Base-by-base conservation (phyloP, 371 early-diverging fungal genomes). In the Mycotypha africana region DNA sequence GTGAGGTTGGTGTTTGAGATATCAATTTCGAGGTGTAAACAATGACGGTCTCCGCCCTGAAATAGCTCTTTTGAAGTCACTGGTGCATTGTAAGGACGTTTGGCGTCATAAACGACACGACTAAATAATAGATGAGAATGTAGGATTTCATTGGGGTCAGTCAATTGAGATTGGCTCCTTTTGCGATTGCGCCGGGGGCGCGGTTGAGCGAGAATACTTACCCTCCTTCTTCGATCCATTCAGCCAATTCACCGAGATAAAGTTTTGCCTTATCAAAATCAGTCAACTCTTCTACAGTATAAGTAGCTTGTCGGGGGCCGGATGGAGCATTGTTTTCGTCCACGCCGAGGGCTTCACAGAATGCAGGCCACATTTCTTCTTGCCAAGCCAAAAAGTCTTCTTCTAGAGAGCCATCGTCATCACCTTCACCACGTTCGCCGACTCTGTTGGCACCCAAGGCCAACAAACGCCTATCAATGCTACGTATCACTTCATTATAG, bases 321-420 rank as follows among this genome's bases (percentile, higher is more conserved):
- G 53, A 43, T 32, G 57, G 47, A 24, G 67, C 56, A 32, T 66
- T 56, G 40, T 60, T 69, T 46, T 76, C 63, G 34, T 85, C 81
- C 9, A 93, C 70, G 24, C 83, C 84, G 54, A 89, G 74, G 38
- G 78, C 76, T 37, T 78, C 76, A 58, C 89, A 87, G 40, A 93
- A 79, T 37, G 71, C 80, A 34, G 83, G 83, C 84, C 93, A 79
- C 62, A 86, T 78, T 17, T 73, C 74, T 7, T 89, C 89, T 70
- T 93, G 91, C 98, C 98, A 98, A 24, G 82, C 76, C 47, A 92
- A 62, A 57, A 91, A 98, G 63, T 96, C 95, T 45, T 95, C 96
- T 61, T 98, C 98, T 38, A 98, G 62, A 35, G 88, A 91, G 19
- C 78, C 84, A 63, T 98, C 95, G 51, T 97, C 98, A 74, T 98